These are phyloP conservation scores for Triglochin maritima DNA, from an alignment of 106 monocot species.

Conservation along the genomic window DNA sequence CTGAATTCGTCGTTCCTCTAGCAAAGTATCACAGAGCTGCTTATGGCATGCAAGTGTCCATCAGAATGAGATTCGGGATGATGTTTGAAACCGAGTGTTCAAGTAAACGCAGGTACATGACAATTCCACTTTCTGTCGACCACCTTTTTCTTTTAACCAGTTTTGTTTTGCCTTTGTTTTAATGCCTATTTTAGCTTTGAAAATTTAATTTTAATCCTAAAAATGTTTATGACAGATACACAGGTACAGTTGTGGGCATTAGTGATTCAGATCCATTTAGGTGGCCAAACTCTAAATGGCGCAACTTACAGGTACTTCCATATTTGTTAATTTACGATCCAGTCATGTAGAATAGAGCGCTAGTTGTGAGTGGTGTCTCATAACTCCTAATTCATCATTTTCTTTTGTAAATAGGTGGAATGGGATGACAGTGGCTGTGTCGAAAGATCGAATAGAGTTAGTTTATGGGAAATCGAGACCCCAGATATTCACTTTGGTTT, in stretches of 20 bases:
- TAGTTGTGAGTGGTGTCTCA: too few species aligned
- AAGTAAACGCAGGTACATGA: conserved; percentile 61
- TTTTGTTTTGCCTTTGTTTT: background rate
- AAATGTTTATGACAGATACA: conserved; percentile 36
- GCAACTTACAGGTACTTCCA: conserved; percentile 63
- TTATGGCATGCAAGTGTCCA: conserved; percentile 53
- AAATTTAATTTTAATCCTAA: too few species aligned
- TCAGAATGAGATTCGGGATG: conserved; percentile 96
- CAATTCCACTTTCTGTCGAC: background rate
- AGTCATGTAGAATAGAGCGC: too few species aligned
- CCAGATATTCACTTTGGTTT: conserved; percentile 67
- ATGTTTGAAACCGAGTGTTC: conserved; percentile 98
- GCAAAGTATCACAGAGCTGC: conserved; percentile 68
- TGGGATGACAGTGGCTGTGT: conserved; percentile 89
- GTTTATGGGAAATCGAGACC: conserved; percentile 87
- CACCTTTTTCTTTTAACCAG: background rate
- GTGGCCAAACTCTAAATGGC: conserved; percentile 98
- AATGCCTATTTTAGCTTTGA: too few species aligned
- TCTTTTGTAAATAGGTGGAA: conserved; percentile 54
- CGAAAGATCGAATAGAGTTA: conserved; percentile 78
- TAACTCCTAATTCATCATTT: too few species aligned
- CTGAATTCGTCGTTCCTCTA: conserved; percentile 74
- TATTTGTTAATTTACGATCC: background rate
- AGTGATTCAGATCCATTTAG: conserved; percentile 75
- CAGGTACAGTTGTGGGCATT: conserved; percentile 69